Evolutionary conservation across 78 protist genomes (phyloP), one percentile per base, ranked within the genome.

Genomic region (Creolimax fragrantissima): DNA sequence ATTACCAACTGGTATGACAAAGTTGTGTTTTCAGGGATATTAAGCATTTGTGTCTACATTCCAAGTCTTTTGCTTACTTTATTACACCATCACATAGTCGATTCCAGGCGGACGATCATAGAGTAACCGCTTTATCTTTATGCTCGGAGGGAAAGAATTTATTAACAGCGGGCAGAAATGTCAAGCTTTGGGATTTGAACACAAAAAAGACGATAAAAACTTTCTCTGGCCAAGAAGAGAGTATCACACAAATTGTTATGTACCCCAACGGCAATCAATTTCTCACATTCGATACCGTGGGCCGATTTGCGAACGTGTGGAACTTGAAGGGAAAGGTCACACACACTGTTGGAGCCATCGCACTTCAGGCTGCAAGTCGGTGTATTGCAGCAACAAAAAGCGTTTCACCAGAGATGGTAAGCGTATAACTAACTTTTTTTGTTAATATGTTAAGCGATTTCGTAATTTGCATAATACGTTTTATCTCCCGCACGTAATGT

Each of bases 141-240:
- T 35, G 42, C 37, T 37, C 32, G 6, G 37, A 85, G 5, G 41
- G 43, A 35, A 35, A 35, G 6, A n/a, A 37, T 37, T 24, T 85
- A 4, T 41, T 85, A 3, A 39, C 89, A 5, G 89, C 89, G 37
- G 89, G 89, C 3, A 35, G 89, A 35, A 35, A 2, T 4, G 39
- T 85, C 43, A 85, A 85, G 89, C 43, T 85, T 35, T 85, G 89
- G 89, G 89, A 85, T 41, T 3, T 85, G 5, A 44, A 6, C 44
- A 85, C 89, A 5, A 5, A n/a, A 7, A 85, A 85, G 37, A 35
- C 42, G 44, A 83, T 39, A 32, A 11, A 32, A 44, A 85, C 0
- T 3, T 85, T n/a, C 43, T 39, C 89, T 37, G 89, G 89, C 5
- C 89, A 85, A 35, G 89, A 85, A 1, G 6, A 85, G 44, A 5